phyloP scores from a whole-genome alignment of 2,329 filamentous ascomycete species.

The Cryphonectria carpinicola region DNA sequence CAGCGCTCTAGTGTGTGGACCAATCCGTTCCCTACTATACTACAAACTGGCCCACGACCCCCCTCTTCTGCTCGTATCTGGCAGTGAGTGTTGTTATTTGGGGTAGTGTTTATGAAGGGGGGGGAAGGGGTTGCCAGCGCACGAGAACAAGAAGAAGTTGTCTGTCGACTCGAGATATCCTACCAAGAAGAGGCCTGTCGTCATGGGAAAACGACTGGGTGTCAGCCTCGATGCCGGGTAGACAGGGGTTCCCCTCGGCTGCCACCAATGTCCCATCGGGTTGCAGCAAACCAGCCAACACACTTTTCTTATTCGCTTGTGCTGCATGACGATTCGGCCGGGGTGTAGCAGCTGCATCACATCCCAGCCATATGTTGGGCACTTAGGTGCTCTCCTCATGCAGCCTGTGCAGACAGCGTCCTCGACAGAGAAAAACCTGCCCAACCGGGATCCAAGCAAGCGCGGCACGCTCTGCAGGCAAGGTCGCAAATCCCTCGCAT shows the following conservation, averaged over 20 bases:
- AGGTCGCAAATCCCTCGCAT: neutral
- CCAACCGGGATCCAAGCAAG: neutral
- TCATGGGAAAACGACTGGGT: constrained; percentile 18
- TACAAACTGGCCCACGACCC: neutral
- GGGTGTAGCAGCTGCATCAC: neutral
- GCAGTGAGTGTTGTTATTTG: neutral
- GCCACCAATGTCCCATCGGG: constrained; percentile 7
- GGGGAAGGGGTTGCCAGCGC: neutral
- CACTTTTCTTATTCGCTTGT: constrained; percentile 16
- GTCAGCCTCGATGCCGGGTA: constrained; percentile 23
- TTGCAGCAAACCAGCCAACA: constrained; percentile 19
- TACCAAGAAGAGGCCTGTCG: constrained; percentile 8
- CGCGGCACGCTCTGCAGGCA: neutral
- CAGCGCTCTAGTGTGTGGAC: constrained; percentile 11
- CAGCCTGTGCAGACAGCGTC: neutral
- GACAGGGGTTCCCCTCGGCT: constrained; percentile 19
- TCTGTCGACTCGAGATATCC: neutral
- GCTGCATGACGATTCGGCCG: constrained; percentile 12
- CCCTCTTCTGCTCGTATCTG: constrained; percentile 14
- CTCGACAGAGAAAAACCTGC: neutral
- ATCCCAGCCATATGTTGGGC: constrained; percentile 23
- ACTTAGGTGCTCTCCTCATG: constrained; percentile 6
- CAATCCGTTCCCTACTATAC: neutral
- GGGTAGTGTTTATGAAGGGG: neutral
- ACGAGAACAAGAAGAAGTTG: neutral